These are phyloP conservation scores for Gnomoniopsis smithogilvyi DNA, from an alignment of 2,329 filamentous ascomycete genomes.

Conservation along the genomic window DNA sequence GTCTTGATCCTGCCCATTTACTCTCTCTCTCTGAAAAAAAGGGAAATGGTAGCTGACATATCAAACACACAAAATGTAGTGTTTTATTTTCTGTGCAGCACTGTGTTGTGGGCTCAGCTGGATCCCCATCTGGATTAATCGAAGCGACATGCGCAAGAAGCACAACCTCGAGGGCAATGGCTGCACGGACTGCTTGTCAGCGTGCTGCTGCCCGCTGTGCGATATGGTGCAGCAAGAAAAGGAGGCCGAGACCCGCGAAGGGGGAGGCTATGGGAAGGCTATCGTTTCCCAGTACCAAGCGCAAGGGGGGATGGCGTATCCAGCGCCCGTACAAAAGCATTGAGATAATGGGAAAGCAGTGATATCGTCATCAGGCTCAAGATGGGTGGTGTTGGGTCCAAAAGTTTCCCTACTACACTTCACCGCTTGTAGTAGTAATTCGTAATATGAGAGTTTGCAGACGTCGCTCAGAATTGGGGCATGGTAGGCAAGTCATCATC, in stretches of 20 bases:
- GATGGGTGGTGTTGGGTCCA: too few relatives aligned
- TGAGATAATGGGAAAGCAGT: background rate
- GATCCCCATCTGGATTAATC: slow-evolving; percentile 43
- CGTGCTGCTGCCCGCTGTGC: slow-evolving; percentile 45
- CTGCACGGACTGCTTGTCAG: slow-evolving; percentile 36
- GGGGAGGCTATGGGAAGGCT: slow-evolving; percentile 12
- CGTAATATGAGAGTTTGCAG: background rate
- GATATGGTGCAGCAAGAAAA: slow-evolving; percentile 45
- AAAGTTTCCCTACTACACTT: too few relatives aligned
- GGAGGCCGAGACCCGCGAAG: slow-evolving; percentile 39
- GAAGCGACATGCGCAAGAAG: slow-evolving; percentile 41
- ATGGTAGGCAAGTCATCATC: slow-evolving; percentile 34
- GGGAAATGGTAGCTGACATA: background rate
- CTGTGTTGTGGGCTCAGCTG: slow-evolving; percentile 38
- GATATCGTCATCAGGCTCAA: too few relatives aligned
- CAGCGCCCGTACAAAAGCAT: background rate
- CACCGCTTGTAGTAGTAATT: background rate
- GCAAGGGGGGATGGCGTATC: slow-evolving; percentile 25
- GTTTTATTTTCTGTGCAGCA: slow-evolving; percentile 40
- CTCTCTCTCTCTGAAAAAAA: background rate
- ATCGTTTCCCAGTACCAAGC: slow-evolving; percentile 31
- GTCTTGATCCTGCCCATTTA: slow-evolving; percentile 19
- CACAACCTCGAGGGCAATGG: slow-evolving; percentile 44
- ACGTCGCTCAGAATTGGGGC: background rate
- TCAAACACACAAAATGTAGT: slow-evolving; percentile 24